phyloP scores from a whole-genome alignment of 805 yeast genomes.

The Zygosaccharomyces pseudorouxii region DNA sequence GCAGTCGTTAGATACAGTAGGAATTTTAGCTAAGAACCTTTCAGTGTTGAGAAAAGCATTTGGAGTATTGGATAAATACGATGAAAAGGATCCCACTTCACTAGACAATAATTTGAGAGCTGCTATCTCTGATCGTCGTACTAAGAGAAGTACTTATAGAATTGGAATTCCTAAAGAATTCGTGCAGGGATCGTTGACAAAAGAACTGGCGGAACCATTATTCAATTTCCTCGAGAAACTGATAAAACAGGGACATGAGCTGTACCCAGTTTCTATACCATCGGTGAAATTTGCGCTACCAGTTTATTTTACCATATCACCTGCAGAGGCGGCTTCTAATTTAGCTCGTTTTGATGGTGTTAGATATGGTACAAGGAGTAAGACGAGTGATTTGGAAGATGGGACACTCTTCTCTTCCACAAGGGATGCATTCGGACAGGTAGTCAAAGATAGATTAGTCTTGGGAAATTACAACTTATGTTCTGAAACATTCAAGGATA shows the following conservation, averaged over 20 bases:
- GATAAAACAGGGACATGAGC: constrained; percentile 42
- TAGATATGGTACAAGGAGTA: constrained; percentile 64
- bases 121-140: constrained; percentile 13
- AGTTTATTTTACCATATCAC: constrained; percentile 79
- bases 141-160: constrained; percentile 31
- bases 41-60: constrained; percentile 46
- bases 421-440: constrained; percentile 65
- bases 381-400: constrained; percentile 30
- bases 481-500: constrained; percentile 62
- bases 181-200: constrained; percentile 49
- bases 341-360: constrained; percentile 87
- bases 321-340: constrained; percentile 93
- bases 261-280: constrained; percentile 68
- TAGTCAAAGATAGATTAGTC: constrained; percentile 76
- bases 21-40: constrained; percentile 58
- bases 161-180: constrained; percentile 78
- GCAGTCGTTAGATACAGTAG: constrained; percentile 92
- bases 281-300: constrained; percentile 62
- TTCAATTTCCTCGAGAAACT: constrained; percentile 42
- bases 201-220: constrained; percentile 47
- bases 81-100: constrained; percentile 77
- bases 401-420: constrained; percentile 51
- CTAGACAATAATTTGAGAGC: constrained; percentile 38
- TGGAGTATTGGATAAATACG: constrained; percentile 52
- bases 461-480: constrained; percentile 85